phyloP scores from a whole-genome alignment of 106 monocot genomes.

The Platanthera guangdongensis region DNA sequence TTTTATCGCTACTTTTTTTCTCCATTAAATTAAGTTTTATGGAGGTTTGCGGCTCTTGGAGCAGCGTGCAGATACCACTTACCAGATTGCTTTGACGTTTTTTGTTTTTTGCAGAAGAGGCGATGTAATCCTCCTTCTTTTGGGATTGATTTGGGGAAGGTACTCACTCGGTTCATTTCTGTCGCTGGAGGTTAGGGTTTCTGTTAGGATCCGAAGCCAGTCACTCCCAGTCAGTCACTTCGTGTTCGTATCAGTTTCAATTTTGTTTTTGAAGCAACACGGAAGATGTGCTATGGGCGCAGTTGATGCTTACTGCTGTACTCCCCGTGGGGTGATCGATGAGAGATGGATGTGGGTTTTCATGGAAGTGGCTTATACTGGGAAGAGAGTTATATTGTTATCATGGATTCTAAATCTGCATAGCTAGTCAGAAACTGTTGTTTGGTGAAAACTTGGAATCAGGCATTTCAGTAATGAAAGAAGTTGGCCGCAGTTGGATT shows the following conservation, averaged over 20 bases:
- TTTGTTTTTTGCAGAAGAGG: not conserved
- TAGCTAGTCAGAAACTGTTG: not conserved
- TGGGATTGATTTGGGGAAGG: not conserved
- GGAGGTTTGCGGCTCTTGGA: not conserved
- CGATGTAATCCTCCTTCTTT: not conserved
- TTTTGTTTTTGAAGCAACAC: not conserved
- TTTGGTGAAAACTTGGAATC: not conserved
- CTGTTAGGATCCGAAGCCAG: not conserved
- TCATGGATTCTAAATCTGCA: not conserved
- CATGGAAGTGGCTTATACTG: conserved; percentile 12
- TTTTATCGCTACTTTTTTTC: not conserved
- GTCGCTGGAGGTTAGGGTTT: not conserved
- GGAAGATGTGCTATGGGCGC: conserved; percentile 11
- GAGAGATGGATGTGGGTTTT: conserved; percentile 14
- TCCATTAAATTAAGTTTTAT: not conserved
- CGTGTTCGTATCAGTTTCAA: too few relatives aligned
- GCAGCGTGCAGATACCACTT: not conserved
- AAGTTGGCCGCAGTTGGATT: not conserved
- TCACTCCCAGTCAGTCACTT: not conserved
- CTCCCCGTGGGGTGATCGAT: conserved; percentile 14
- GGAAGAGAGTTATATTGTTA: not conserved
- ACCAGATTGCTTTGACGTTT: too few relatives aligned
- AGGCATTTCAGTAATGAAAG: not conserved
- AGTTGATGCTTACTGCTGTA: conserved; percentile 12
- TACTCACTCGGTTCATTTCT: not conserved